Base-by-base conservation (phyloP, 768 basidiomycete genomes). In the Pleurotus pulmonarius region DNA sequence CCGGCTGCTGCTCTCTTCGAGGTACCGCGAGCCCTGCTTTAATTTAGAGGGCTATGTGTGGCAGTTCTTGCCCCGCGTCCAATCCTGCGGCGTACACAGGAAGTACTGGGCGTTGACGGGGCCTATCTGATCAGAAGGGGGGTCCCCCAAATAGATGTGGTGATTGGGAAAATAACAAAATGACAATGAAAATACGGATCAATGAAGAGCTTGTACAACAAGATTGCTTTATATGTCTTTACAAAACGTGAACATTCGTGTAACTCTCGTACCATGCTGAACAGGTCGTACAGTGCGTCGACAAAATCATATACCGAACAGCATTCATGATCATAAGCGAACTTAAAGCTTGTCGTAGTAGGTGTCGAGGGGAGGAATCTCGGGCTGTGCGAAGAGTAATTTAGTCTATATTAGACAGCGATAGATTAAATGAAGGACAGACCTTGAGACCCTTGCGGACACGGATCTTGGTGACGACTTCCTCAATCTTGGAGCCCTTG, bases 391-490 rank as follows among this genome's bases (percentile, higher is more conserved):
- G 25, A 58, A 62, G 39, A 52, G 11, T 20, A 3, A 39, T 20
- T 48, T 67, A n/a, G 67, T 44, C 54, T 12, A 43, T 29, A 12
- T 1, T 29, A 9, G 18, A 24, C 24, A 49, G 56, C 49, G 9
- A 38, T 2, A 2, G 40, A 15, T 8, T 49, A 22, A 18, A 41
- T 22, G 18, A 37, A 39, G 34, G 16, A 49, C 74, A 38, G 63
- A 87, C 87, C 86, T 94, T 96, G 72, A 97, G 90, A 81, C 94
- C 94, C 78, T 98, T 99, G 76, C 97, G 87, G 22, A 74, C 80
- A 70, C 96, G 90, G 75, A 99, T 92, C 65, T 72, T 73, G 60
- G 70, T 83, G 46, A 92, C 92, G 57, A 98, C 74, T 47, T 88
- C 85, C 76, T 95, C 92, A 62, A 94, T 75, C 82, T 95, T 94